A percentile compares a stretch with the other conserved stretches of the same genome.
These are phyloP conservation scores for Aspergillus latus DNA, from an alignment of 2,329 filamentous ascomycete genomes.

Conservation along the genomic window DNA sequence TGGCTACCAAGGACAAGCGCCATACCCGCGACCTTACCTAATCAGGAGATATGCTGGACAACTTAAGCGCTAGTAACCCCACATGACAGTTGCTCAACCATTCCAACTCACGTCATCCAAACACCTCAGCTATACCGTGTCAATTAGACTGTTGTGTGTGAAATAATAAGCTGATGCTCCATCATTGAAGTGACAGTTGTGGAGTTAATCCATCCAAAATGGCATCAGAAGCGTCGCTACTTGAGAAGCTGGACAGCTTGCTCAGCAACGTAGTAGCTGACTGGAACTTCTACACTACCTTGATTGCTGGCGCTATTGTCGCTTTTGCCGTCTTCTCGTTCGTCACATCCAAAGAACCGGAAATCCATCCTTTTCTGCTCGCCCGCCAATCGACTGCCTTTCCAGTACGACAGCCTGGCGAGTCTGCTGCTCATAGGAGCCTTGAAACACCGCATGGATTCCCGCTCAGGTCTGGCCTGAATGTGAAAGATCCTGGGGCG, in stretches of 20 bases:
- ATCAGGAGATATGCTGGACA: constrained; percentile 8
- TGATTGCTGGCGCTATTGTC: constrained; percentile 66
- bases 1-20: constrained; percentile 22
- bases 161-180: neutral
- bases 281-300: constrained; percentile 80
- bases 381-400: constrained; percentile 78
- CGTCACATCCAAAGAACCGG: constrained; percentile 72
- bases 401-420: constrained; percentile 75
- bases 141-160: no score
- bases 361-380: constrained; percentile 88
- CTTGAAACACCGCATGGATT: constrained; percentile 82
- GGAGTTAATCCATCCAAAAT: constrained; percentile 27
- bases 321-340: constrained; percentile 70
- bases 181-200: no score
- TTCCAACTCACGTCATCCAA: constrained; percentile 22
- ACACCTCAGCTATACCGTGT: constrained; percentile 3
- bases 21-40: constrained; percentile 23
- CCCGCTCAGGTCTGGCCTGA: constrained; percentile 72
- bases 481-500: constrained; percentile 75
- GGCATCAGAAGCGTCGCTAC: constrained; percentile 50
- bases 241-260: constrained; percentile 70
- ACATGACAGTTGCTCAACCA: constrained; percentile 17
- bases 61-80: constrained; percentile 16
- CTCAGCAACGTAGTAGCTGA: constrained; percentile 69
- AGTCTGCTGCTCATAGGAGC: constrained; percentile 84